These are phyloP conservation scores for Penicillium salamii DNA, from an alignment of 495 filamentous ascomycete species.

Conservation along the genomic window DNA sequence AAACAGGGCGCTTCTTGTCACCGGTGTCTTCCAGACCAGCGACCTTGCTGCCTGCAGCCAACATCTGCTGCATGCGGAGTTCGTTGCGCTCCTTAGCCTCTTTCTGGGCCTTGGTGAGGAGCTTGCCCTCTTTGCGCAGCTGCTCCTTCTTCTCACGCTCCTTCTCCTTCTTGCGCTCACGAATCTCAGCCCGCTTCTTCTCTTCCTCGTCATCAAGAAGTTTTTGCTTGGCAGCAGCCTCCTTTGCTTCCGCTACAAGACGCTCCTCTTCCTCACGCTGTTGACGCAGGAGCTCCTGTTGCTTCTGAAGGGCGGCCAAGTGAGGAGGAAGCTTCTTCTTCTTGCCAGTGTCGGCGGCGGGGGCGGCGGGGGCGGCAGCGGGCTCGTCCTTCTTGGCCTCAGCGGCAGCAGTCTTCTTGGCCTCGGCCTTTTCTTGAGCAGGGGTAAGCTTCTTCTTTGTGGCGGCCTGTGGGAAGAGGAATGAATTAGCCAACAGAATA, in stretches of 20 bases:
- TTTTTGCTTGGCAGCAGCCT: slow-evolving; percentile 67
- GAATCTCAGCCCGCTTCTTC: slow-evolving; percentile 68
- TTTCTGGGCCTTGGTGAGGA: slow-evolving; percentile 88
- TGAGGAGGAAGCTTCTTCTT: slow-evolving; percentile 89
- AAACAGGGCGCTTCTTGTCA: slow-evolving; percentile 70
- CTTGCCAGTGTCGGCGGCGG: slow-evolving; percentile 59
- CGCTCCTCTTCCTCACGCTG: slow-evolving; percentile 75
- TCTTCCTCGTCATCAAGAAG: slow-evolving; percentile 69
- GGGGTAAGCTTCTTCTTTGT: slow-evolving; percentile 55
- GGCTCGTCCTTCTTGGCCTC: slow-evolving; percentile 37
- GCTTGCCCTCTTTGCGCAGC: slow-evolving; percentile 92
- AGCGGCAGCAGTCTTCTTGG: slow-evolving; percentile 34
- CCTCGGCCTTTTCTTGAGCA: slow-evolving; percentile 29
- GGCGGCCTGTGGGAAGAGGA: slow-evolving; percentile 50
- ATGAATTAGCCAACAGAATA: slow-evolving; percentile 1
- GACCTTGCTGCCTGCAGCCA: slow-evolving; percentile 78
- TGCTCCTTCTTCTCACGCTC: slow-evolving; percentile 96
- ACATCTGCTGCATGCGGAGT: slow-evolving; percentile 89
- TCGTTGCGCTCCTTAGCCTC: slow-evolving; percentile 82
- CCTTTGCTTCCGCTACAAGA: slow-evolving; percentile 68
- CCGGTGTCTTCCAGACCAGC: slow-evolving; percentile 63
- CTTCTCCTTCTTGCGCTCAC: slow-evolving; percentile 83
- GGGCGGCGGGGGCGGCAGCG: slow-evolving; percentile 37
- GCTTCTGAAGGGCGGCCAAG: slow-evolving; percentile 79
- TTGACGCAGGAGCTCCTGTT: slow-evolving; percentile 78